Base-by-base conservation (phyloP, 768 basidiomycete species). In the Pisolithus marmoratus region DNA sequence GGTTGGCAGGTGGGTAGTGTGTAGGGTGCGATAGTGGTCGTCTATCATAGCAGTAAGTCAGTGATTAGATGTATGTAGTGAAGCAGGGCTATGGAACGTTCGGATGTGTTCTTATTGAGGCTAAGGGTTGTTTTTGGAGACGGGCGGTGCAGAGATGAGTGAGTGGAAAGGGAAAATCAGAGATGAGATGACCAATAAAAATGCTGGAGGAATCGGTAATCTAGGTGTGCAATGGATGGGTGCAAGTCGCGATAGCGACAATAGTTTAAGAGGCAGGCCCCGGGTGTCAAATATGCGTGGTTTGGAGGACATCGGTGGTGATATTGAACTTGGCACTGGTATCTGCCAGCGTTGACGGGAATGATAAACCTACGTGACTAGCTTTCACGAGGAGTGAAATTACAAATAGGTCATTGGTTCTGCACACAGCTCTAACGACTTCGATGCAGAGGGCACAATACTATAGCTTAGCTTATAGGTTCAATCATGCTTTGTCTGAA, bases 71-170 rank as follows among this genome's bases (percentile, higher is more conserved):
- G 37, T 38, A 38, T n/a, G n/a, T n/a, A n/a, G n/a, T n/a, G 93
- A 70, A 98, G 87, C 41, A 93, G 91, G 58, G 94, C 91, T 20
- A 94, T 94, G 31, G 90, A 93, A 63, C 94, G 85, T 31, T 91
- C 95, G 58, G 97, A 97, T 9, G 95, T 96, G 59, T 99, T 99
- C 66, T 98, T 94, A 61, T 83, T 87, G 48, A 99, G 82, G 87
- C 76, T 45, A 99, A 84, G 3, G 86, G 81, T 4, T 83, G 78
- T 62, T 90, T 90, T 61, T 81, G 77, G 61, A 82, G 83, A 54
- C 98, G 81, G 14, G 94, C 84, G 60, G 91, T 82, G 67, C 94
- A 96, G 58, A 99, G 81, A 31, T 90, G 86, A 37, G 83, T 79
- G 43, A 99, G 83, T 14, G 96, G 91, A 52, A 72, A 78, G 5